Conservation (phyloP, 345 rosid genomes). For the Geranium rotundifolium region DNA sequence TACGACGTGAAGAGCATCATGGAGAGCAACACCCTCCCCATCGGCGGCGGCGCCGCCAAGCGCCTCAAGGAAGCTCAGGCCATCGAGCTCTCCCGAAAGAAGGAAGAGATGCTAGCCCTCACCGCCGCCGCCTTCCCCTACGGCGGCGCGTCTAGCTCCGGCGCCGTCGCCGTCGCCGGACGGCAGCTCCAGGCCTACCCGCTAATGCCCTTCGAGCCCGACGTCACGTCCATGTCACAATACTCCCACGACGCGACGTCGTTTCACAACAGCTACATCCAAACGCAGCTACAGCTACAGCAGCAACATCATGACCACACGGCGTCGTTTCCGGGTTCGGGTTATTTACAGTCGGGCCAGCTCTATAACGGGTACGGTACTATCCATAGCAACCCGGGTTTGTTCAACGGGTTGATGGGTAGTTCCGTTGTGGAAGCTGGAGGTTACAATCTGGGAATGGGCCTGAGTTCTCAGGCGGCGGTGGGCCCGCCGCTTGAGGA, state of each 20-base stretch:
- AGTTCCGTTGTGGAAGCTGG: constrained; percentile 28
- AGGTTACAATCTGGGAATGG: constrained; percentile 37
- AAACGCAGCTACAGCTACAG: constrained; percentile 68
- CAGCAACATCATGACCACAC: neutral
- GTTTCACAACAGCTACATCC: constrained; percentile 53
- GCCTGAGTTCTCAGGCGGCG: constrained; percentile 27
- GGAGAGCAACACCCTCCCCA: constrained; percentile 85
- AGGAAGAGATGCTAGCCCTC: constrained; percentile 80
- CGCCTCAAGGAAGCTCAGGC: constrained; percentile 98
- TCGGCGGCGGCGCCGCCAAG: constrained; percentile 97
- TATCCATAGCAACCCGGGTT: constrained; percentile 51
- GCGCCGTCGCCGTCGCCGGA: neutral
- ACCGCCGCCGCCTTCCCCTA: constrained; percentile 63
- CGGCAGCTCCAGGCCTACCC: constrained; percentile 48
- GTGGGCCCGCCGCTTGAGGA: constrained; percentile 40
- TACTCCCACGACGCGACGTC: constrained; percentile 42
- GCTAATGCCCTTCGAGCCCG: constrained; percentile 41
- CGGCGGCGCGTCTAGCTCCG: constrained; percentile 36
- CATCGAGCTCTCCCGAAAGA: constrained; percentile 64
- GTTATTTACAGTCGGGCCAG: constrained; percentile 13
- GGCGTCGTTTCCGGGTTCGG: constrained; percentile 18
- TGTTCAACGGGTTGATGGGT: constrained; percentile 47
- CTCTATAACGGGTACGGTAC: constrained; percentile 44
- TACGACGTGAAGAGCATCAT: constrained; percentile 94
- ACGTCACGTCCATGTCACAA: constrained; percentile 30